Percentiles rank a stretch among this genome's conserved stretches.
These are phyloP conservation scores for Aspergillus bridgeri DNA, from an alignment of 495 filamentous ascomycete genomes.

Conservation along the genomic window DNA sequence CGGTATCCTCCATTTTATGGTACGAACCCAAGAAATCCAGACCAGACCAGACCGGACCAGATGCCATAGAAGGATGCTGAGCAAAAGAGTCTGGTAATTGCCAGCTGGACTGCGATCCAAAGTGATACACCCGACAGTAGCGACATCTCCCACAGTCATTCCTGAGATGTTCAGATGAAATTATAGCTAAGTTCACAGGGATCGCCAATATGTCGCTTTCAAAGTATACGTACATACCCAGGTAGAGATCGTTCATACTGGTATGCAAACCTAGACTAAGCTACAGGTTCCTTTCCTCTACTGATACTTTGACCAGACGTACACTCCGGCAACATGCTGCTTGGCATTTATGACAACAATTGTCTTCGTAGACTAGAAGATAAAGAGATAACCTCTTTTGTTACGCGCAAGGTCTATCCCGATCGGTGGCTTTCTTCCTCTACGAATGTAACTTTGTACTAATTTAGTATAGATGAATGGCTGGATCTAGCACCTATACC, in stretches of 20 bases:
- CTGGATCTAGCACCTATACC: slow-evolving; percentile 25
- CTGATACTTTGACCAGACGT: slow-evolving; percentile 31
- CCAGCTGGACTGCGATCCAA: no score
- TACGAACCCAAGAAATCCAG: no score
- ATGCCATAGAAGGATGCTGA: no score
- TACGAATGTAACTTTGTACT: no score
- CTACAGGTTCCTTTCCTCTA: slow-evolving; percentile 19
- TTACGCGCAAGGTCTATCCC: slow-evolving; percentile 33
- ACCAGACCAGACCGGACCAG: no score
- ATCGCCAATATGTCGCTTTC: slow-evolving; percentile 34
- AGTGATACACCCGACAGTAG: no score
- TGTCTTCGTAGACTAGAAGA: slow-evolving; percentile 18
- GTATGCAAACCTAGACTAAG: no score
- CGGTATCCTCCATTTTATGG: no score
- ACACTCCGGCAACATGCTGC: slow-evolving; percentile 27
- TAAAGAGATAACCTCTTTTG: slow-evolving; percentile 24
- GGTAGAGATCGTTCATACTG: slow-evolving; percentile 43
- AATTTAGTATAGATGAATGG: slow-evolving; percentile 17
- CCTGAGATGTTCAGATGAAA: no score
- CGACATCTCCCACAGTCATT: no score
- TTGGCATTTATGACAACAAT: slow-evolving; percentile 21
- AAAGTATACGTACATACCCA: slow-evolving; percentile 35
- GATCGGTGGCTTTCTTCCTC: no score
- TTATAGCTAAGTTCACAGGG: slow-evolving; percentile 18
- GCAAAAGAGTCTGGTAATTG: no score